phyloP scores from a whole-genome alignment of 164 flowering plant species.

The Piper longum region DNA sequence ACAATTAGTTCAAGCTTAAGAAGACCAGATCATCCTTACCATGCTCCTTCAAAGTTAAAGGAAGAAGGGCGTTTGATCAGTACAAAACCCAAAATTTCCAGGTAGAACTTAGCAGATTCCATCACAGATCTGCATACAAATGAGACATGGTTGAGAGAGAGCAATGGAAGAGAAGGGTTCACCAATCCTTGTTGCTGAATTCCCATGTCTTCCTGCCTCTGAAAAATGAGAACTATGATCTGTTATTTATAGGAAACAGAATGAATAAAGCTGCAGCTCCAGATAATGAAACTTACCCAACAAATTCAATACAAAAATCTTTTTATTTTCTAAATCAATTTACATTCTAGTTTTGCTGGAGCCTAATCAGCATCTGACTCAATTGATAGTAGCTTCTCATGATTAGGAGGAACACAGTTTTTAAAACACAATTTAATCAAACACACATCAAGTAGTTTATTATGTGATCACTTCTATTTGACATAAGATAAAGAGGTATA shows the following conservation, averaged over 20 bases:
- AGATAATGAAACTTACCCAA: not conserved
- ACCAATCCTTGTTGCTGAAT: constrained; percentile 21
- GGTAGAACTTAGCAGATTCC: constrained; percentile 30
- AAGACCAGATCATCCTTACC: not conserved
- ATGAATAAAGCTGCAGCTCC: not conserved
- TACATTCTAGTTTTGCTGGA: not conserved
- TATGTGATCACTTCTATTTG: too few relatives aligned
- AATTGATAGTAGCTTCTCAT: too few relatives aligned
- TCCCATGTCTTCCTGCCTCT: constrained; percentile 13
- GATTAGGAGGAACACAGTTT: too few relatives aligned
- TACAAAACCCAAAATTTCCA: constrained; percentile 46
- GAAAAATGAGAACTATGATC: not conserved
- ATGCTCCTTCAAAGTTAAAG: constrained; percentile 2
- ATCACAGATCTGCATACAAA: constrained; percentile 31
- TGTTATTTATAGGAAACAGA: not conserved
- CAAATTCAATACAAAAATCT: not conserved
- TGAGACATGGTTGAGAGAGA: constrained; percentile 51
- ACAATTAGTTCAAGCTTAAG: not conserved
- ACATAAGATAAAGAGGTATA: too few relatives aligned
- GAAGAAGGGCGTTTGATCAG: constrained; percentile 17
- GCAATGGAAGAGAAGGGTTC: constrained; percentile 27
- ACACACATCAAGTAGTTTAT: too few relatives aligned
- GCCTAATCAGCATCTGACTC: not conserved
- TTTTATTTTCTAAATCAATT: too few relatives aligned
- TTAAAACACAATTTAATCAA: too few relatives aligned